A percentile compares a stretch with the other conserved stretches of the same genome.
Evolutionary conservation across 2,329 filamentous ascomycete species (phyloP).

Genomic region (Monilinia polystroma): DNA sequence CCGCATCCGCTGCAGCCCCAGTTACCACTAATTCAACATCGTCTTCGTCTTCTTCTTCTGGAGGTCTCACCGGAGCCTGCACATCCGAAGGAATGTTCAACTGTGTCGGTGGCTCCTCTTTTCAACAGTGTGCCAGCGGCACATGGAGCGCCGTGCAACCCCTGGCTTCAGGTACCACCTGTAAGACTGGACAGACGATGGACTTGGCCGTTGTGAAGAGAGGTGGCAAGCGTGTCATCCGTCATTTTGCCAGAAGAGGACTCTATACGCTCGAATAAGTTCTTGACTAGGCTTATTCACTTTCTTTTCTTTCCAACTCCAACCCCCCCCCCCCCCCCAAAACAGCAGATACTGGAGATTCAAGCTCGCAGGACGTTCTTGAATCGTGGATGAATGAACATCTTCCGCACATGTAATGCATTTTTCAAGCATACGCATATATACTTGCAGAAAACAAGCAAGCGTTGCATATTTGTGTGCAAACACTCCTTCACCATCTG

Average conservation of each 20-base stretch:
- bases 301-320: neutral
- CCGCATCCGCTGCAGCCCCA: constrained; percentile 29
- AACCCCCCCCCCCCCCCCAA: too few species aligned
- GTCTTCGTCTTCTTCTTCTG: constrained; percentile 18
- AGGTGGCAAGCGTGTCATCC: neutral
- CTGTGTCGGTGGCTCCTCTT: constrained; percentile 51
- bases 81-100: constrained; percentile 53
- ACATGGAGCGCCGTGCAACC: constrained; percentile 47
- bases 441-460: neutral
- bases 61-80: constrained; percentile 44
- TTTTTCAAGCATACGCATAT: neutral
- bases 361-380: constrained; percentile 9
- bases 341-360: neutral
- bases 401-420: neutral
- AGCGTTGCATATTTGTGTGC: neutral
- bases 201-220: constrained; percentile 42
- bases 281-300: neutral
- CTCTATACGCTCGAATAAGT: neutral
- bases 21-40: constrained; percentile 27
- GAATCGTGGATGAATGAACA: neutral
- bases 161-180: constrained; percentile 49
- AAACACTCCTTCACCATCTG: neutral
- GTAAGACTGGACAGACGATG: constrained; percentile 45
- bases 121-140: constrained; percentile 56
- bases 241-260: neutral